Conservation (phyloP, 306 rosid species). For the barrel medic (Medicago truncatula) region DNA sequence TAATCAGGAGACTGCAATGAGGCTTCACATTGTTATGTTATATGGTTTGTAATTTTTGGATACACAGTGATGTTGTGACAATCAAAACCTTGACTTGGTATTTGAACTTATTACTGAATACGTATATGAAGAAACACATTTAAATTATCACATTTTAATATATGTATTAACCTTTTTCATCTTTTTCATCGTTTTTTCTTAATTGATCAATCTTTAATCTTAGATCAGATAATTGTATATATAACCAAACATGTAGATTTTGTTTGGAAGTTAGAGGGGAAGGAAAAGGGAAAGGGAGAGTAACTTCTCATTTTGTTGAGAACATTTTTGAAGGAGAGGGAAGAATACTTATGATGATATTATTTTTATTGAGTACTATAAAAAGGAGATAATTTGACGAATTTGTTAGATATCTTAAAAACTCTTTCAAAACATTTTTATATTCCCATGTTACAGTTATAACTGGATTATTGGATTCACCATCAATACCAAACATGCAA, state of each 20-base stretch:
- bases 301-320: no score
- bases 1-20: slow-evolving; percentile 59
- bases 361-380: no score
- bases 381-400: no score
- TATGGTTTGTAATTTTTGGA: slow-evolving; percentile 42
- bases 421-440: no score
- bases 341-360: no score
- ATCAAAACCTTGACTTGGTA: slow-evolving; percentile 64
- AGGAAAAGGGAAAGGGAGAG: no score
- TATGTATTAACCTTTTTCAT: slow-evolving; percentile 47
- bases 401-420: no score
- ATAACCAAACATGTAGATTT: background rate
- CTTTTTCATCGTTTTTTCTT: slow-evolving; percentile 26
- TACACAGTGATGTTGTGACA: slow-evolving; percentile 61
- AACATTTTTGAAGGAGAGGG: no score
- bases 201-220: slow-evolving; percentile 35
- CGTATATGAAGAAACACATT: slow-evolving; percentile 53
- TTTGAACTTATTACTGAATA: slow-evolving; percentile 61
- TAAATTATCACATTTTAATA: slow-evolving; percentile 45
- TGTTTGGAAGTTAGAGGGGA: background rate
- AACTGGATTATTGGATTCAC: no score
- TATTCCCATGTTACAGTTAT: no score
- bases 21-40: slow-evolving; percentile 62
- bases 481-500: no score
- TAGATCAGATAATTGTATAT: background rate